These are phyloP conservation scores for Stephania yunnanensis DNA, from an alignment of 164 flowering plant species.

Conservation along the genomic window DNA sequence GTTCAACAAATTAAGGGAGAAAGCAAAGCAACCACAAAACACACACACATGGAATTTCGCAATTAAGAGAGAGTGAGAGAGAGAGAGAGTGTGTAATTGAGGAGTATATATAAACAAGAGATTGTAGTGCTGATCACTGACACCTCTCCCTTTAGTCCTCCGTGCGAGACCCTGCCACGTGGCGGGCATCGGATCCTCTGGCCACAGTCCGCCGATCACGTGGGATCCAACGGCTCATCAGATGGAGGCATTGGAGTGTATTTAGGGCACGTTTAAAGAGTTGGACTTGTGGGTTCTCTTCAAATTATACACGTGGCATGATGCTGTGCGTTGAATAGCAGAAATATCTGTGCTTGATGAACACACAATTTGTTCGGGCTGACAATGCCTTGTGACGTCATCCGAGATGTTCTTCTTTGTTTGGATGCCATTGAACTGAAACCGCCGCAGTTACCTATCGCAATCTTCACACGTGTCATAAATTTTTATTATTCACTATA, in stretches of 20 bases:
- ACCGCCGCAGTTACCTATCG: constrained; percentile 1
- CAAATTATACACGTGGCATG: not conserved
- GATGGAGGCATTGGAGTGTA: not conserved
- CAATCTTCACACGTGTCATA: not conserved
- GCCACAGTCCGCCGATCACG: not conserved
- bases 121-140: not conserved
- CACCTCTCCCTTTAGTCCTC: not conserved
- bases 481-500: too few relatives aligned
- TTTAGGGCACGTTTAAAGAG: not conserved
- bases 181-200: not conserved
- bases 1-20: not conserved
- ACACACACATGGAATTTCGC: not conserved
- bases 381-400: not conserved
- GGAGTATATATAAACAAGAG: not conserved
- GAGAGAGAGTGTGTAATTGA: not conserved
- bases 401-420: not conserved
- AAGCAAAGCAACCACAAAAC: not conserved
- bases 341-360: not conserved
- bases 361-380: not conserved
- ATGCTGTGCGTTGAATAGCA: not conserved
- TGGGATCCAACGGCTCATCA: not conserved
- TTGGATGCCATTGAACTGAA: not conserved
- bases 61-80: too few relatives aligned
- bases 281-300: not conserved
- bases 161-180: not conserved